Evolutionary conservation across 2,329 filamentous ascomycete species (phyloP), one percentile per base, ranked within the genome.

Genomic region (Aspergillus aculeatus): DNA sequence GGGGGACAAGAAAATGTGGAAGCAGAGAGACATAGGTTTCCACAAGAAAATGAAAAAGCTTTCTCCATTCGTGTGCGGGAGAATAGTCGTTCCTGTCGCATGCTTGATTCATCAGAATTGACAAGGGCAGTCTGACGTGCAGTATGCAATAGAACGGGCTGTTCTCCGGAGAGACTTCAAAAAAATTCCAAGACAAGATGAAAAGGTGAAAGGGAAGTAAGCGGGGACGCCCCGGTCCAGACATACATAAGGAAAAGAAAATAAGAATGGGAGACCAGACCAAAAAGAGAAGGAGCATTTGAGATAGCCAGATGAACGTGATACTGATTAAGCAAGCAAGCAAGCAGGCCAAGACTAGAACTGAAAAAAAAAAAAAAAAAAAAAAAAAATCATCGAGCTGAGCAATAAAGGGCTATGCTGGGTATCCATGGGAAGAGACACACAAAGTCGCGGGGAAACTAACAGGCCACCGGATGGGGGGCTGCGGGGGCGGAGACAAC

Each of bases 391-490:
- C 14, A 41, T 41, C 38, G 38, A 44, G 38, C 38, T 29, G 38
- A 57, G 26, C 32, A 49, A 51, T 23, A 56, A 57, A 35, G 12
- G 54, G 60, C 60, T 57, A 62, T 62, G 60, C 60, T 59, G 57
- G 59, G 59, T 59, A 59, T 63, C 59, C 58, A 60, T 62, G 44
- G 54, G 38, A 54, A 51, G 32, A 53, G 47, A 41, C 47, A 58
- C 51, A 41, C 47, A 58, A 54, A 55, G 50, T 48, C 50, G 54
- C 47, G 54, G 35, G 19, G 35, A 7, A 44, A 50, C 16, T 44
- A 44, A 44, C 14, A 44, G 38, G 16, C 38, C 38, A 14, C 26
- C 26, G 7, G 7, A 29, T 29, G 7, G 26, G 7, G 26, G 16
- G 7, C 38, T 44, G 38, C 38, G 6, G 38, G 38, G 5, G 26